phyloP scores from a whole-genome alignment of 2,329 filamentous ascomycete genomes.

The Xylaria sp. region DNA sequence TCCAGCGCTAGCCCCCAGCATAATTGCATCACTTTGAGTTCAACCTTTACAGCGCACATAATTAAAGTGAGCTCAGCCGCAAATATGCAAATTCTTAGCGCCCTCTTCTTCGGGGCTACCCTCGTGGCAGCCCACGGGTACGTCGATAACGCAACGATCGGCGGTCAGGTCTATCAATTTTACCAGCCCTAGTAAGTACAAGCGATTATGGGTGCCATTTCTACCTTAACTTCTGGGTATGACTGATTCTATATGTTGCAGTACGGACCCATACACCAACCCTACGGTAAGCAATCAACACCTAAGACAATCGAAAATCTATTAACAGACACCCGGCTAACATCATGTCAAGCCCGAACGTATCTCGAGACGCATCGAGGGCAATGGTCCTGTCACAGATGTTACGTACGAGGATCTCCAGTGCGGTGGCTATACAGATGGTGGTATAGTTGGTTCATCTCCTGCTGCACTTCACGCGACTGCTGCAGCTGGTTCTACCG shows the following conservation, averaged over 20 bases:
- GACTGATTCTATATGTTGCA: background rate
- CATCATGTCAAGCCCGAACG: slow-evolving; percentile 54
- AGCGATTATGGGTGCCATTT: too few relatives aligned
- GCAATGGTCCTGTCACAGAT: slow-evolving; percentile 67
- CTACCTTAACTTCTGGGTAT: background rate
- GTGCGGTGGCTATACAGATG: slow-evolving; percentile 63
- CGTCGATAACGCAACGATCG: slow-evolving; percentile 58
- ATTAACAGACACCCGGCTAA: slow-evolving; percentile 19
- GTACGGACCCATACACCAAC: slow-evolving; percentile 36
- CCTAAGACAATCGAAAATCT: background rate
- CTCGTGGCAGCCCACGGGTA: slow-evolving; percentile 61
- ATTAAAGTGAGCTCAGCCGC: background rate
- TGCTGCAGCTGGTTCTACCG: slow-evolving; percentile 62
- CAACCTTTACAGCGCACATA: background rate
- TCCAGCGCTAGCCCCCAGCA: background rate
- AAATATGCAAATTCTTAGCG: slow-evolving; percentile 47
- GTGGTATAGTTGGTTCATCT: slow-evolving; percentile 58
- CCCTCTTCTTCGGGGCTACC: slow-evolving; percentile 50
- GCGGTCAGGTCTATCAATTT: slow-evolving; percentile 53
- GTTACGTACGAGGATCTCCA: slow-evolving; percentile 64
- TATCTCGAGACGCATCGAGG: slow-evolving; percentile 67
- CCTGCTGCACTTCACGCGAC: slow-evolving; percentile 65
- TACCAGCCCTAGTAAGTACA: slow-evolving; percentile 44
- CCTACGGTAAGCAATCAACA: slow-evolving; percentile 35
- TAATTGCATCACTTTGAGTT: background rate